Evolutionary conservation across 371 early-diverging fungal genomes (phyloP), one percentile per base, ranked within the genome.

Genomic region (Circinella umbellata): DNA sequence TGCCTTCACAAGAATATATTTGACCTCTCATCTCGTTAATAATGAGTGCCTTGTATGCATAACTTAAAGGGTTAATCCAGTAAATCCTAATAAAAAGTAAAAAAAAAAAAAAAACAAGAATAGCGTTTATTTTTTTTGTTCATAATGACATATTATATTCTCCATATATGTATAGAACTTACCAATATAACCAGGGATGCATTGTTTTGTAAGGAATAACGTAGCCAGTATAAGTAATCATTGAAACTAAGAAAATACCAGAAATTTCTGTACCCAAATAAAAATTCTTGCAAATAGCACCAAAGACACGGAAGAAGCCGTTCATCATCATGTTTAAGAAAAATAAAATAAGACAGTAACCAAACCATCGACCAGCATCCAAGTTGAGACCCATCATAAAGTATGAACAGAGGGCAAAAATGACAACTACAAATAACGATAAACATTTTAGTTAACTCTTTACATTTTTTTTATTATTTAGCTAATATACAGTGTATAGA

Each of bases 1-100:
- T 60, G 34, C 71, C 74, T 54, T 80, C 76, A 64, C 93, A 91
- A n/a, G 81, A 78, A 49, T 89, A 87, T 4, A 55, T 13, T 39
- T 88, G 77, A n/a, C 88, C 87, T 5, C 75, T 69, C 88, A 90
- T 92, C 76, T 94, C 95, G 73, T 93, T 93, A 20, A 85, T 80
- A 20, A 92, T 69, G 35, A 94, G 78, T 4, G 91, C 89, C 70
- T 89, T 86, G 77, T 89, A 88, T 0, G 84, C 90, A 68, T 92
- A 93, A 0, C 90, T 84, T 15, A 92, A 76, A 4, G 94, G 91
- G 51, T 90, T 90, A 64, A 91, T 87, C 84, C 89, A 93, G 67
- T 87, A 89, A 48, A 92, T 85, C 93, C 92, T 91, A 53, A 6
- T 8, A 53, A 18, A n/a, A n/a, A n/a, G n/a, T n/a, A n/a, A n/a